Evolutionary conservation across 108 stramenopile genomes (phyloP).

Genomic region (Skeletonema tropicum): DNA sequence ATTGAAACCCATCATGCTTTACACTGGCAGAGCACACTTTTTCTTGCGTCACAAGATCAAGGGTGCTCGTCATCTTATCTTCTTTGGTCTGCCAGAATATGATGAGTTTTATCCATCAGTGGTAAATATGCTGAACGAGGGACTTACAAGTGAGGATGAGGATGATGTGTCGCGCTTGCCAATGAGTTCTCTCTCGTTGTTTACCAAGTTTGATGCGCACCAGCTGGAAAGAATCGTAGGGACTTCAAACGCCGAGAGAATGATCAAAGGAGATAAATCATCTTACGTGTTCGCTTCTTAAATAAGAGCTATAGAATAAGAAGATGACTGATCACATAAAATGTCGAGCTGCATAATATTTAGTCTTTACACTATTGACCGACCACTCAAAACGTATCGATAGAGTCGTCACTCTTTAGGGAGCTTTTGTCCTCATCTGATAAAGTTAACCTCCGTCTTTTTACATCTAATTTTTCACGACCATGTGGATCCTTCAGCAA

Average conservation of each 20-base stretch:
- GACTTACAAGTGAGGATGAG: conserved; percentile 33
- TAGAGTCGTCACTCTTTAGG: background rate
- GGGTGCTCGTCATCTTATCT: conserved; percentile 88
- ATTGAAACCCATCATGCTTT: conserved; percentile 88
- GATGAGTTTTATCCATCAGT: conserved; percentile 90
- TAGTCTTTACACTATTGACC: background rate
- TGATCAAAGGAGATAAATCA: conserved; percentile 73
- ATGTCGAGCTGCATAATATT: background rate
- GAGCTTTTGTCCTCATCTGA: background rate
- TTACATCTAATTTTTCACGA: conserved; percentile 27
- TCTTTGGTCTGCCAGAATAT: conserved; percentile 93
- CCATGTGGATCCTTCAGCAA: conserved; percentile 68
- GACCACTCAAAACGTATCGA: background rate
- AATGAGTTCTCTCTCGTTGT: conserved; percentile 74
- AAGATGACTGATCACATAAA: background rate
- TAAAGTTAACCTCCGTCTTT: background rate
- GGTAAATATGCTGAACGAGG: conserved; percentile 76
- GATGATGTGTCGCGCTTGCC: conserved; percentile 26
- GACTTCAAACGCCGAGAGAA: conserved; percentile 61
- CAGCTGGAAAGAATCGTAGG: conserved; percentile 94
- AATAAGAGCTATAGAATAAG: background rate
- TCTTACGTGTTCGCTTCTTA: conserved; percentile 71
- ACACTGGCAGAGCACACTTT: conserved; percentile 95
- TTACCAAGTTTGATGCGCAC: conserved; percentile 90
- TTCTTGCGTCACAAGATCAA: conserved; percentile 90